Conservation (phyloP, 257 asterid genomes). For the Przewalskia tangutica region DNA sequence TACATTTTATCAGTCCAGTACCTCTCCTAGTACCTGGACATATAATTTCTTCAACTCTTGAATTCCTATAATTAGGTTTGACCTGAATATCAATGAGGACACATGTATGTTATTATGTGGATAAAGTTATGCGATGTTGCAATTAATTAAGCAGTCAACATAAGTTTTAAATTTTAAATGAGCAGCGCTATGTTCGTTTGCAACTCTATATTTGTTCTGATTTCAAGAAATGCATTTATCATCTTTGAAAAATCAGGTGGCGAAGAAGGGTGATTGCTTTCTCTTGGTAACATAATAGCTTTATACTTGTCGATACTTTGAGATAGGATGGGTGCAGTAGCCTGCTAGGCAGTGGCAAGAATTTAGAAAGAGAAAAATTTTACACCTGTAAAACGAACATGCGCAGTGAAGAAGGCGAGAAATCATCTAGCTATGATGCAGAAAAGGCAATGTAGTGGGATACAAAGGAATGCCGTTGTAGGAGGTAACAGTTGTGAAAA, state of each 20-base stretch:
- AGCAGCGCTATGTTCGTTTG: not conserved
- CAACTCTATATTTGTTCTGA: not conserved
- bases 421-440: not conserved
- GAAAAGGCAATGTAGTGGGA: not conserved
- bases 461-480: not conserved
- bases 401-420: not conserved
- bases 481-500: not conserved
- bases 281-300: not conserved
- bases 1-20: slow-evolving; percentile 38
- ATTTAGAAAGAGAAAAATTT: not conserved
- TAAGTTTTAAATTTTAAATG: not conserved
- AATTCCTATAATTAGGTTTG: slow-evolving; percentile 53
- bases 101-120: not conserved
- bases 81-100: slow-evolving; percentile 32
- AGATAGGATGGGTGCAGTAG: not conserved
- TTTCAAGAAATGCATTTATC: not conserved
- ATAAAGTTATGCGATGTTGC: not conserved
- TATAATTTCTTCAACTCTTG: slow-evolving; percentile 43
- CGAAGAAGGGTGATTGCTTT: not conserved
- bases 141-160: not conserved
- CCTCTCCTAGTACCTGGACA: slow-evolving; percentile 28
- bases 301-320: not conserved
- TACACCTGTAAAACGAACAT: not conserved
- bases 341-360: not conserved
- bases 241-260: not conserved